Base-by-base conservation (phyloP, 805 yeast genomes). In the Myxozyma geophila region DNA sequence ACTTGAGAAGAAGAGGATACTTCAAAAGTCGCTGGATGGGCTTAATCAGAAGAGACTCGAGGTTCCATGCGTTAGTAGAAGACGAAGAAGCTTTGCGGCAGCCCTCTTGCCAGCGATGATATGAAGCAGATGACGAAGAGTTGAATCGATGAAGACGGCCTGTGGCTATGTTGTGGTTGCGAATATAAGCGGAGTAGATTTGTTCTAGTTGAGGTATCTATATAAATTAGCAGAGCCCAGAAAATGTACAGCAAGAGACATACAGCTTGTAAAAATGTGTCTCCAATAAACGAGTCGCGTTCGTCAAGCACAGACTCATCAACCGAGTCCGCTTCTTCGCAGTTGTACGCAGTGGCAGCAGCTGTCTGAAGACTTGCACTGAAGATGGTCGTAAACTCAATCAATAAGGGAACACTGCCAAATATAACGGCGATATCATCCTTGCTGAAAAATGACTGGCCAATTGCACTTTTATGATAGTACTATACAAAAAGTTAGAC, bases 11-110 rank as follows among this genome's bases (percentile, higher is more conserved):
- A 28, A 79, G 64, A 0, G 82, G 81, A 54, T 82, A 81, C 64
- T 78, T 78, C 40, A 76, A 70, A 39, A 82, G 64, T 40, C 84
- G 70, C 68, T 81, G 83, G 6, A 82, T 75, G 0, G 85, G 85
- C 62, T 77, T 79, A 53, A 76, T 74, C 21, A 82, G 67, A 40
- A 82, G 70, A 5, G 78, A 70, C 53, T 79, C 81, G 48, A 80
- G 68, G 28, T 80, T 75, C 79, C 81, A 77, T 0, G 79, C 77
- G 1, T 74, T 73, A 2, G 81, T 75, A 37, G 66, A 57, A 10
- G 62, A 49, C 47, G 70, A 64, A 13, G 74, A 72, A 19, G 73
- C 67, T 28, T 62, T 67, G 13, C 69, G 63, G 53, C 80, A 72
- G 37, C 72, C 73, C 5, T 67, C 54, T 12, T 79, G 71, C 82